Evolutionary conservation across 1,284 basidiomycete genomes (phyloP).

Genomic region (Ustilago cynodontis): DNA sequence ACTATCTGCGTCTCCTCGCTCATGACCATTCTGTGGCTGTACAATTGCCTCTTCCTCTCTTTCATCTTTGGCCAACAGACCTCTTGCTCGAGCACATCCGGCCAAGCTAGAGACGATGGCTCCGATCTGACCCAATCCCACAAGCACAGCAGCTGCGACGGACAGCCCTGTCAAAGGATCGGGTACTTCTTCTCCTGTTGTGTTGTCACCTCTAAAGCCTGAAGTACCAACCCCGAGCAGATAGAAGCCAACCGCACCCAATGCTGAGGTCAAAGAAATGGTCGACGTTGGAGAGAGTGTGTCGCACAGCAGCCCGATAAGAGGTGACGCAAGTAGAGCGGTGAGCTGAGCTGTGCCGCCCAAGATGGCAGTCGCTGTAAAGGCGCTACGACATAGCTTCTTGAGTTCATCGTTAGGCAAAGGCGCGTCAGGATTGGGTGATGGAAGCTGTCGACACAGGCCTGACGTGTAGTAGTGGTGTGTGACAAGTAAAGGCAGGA

Average conservation of each 20-base stretch:
- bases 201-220: slow-evolving; percentile 27
- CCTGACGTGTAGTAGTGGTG: slow-evolving; percentile 57
- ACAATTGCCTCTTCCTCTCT: not conserved
- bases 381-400: slow-evolving; percentile 52
- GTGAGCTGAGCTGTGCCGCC: slow-evolving; percentile 53
- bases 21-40: not conserved
- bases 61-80: slow-evolving; percentile 12
- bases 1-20: slow-evolving; percentile 4
- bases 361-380: slow-evolving; percentile 51
- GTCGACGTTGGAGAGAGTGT: slow-evolving; percentile 33
- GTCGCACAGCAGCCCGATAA: slow-evolving; percentile 52
- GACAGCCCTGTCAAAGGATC: slow-evolving; percentile 40
- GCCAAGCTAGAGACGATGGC: slow-evolving; percentile 56
- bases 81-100: slow-evolving; percentile 39
- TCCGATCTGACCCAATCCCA: slow-evolving; percentile 54
- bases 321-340: slow-evolving; percentile 48
- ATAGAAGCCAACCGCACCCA: slow-evolving; percentile 44
- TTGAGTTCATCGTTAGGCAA: slow-evolving; percentile 54
- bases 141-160: slow-evolving; percentile 41
- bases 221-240: slow-evolving; percentile 39
- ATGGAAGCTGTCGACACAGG: slow-evolving; percentile 42
- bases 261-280: slow-evolving; percentile 35
- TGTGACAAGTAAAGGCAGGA: slow-evolving; percentile 58
- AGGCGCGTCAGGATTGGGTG: slow-evolving; percentile 37
- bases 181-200: slow-evolving; percentile 38